These are phyloP conservation scores for Hymenoscyphus repandus DNA, from an alignment of 2,329 filamentous ascomycete species.

Conservation along the genomic window DNA sequence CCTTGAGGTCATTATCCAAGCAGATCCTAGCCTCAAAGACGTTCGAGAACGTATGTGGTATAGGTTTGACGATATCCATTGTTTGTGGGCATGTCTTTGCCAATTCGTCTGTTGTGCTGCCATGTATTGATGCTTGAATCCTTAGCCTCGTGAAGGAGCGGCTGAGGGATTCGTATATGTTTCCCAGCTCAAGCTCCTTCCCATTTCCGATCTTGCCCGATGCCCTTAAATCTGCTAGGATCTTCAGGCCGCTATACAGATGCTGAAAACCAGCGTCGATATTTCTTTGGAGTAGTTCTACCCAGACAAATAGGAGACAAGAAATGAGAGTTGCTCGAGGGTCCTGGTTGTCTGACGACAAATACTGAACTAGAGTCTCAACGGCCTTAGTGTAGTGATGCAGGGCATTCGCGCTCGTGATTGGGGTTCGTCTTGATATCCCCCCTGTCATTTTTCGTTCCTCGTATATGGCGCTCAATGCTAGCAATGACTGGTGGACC, in stretches of 20 bases:
- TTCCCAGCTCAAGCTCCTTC: not conserved
- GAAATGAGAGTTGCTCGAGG: conserved; percentile 7
- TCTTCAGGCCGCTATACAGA: conserved; percentile 11
- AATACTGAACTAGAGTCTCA: conserved; percentile 4
- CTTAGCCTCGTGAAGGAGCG: conserved; percentile 6
- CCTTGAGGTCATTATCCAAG: conserved; percentile 11
- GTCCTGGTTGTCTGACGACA: conserved; percentile 7
- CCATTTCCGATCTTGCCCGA: not conserved
- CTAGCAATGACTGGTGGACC: conserved; percentile 8
- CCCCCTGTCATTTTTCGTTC: not conserved
- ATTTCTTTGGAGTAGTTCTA: conserved; percentile 13
- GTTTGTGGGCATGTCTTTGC: not conserved
- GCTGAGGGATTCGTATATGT: conserved; percentile 2
- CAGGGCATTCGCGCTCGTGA: conserved; percentile 19
- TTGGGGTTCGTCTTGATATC: conserved; percentile 14
- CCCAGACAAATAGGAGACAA: conserved; percentile 18
- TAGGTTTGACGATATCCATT: not conserved
- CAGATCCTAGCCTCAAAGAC: conserved; percentile 10
- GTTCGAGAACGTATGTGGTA: conserved; percentile 1
- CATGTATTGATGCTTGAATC: conserved; percentile 6
- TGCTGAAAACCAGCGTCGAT: conserved; percentile 10
- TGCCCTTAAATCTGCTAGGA: conserved; percentile 1
- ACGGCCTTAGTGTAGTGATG: conserved; percentile 15
- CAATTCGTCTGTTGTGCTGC: conserved; percentile 1
- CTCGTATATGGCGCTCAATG: conserved; percentile 14